Evolutionary conservation across 2,329 filamentous ascomycete genomes (phyloP), one percentile per base, ranked within the genome.

Genomic region (Sporothrix mexicana): DNA sequence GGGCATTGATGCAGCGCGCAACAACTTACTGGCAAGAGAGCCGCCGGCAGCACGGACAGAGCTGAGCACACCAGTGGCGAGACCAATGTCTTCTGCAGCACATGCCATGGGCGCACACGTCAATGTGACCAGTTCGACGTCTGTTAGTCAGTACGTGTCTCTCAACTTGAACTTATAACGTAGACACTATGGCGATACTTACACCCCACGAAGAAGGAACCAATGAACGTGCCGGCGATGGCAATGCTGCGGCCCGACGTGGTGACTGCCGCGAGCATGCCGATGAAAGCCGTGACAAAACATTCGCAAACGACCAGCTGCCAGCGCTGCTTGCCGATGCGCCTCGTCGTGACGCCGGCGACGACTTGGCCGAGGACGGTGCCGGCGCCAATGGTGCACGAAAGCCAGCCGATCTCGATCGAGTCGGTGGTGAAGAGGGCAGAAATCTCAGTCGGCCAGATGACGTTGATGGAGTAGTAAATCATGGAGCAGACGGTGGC

Each of bases 371-470:
- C 71, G 9, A 72, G 51, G 7, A 66, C 49, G 9, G 59, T 67
- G 25, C 41, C 53, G 17, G 71, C 23, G 10, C 49, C 49, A 20
- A 64, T 57, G 23, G 69, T 70, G 15, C 36, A 64, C 36, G 67
- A 66, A n/a, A 66, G 43, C 72, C 72, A 73, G 15, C 72, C 72
- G n/a, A 45, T 61, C n/a, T 59, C 55, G 25, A 15, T 49, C 6
- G 53, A 69, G 71, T 71, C 71, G 13, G 62, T 72, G 5, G 71
- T 62, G 17, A 61, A 81, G 20, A 82, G 70, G 13, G 79, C 78
- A 8, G 76, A 76, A 3, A 81, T 78, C 78, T 81, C 80, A 12
- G 75, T 74, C 1, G 81, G 80, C 81, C 80, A 82, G 15, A 82
- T 77, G n/a, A 64, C 36, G 41, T 64, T 64, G 41, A 64, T 64